phyloP scores from a whole-genome alignment of 441 rosid genomes.

The Melastoma candidum region DNA sequence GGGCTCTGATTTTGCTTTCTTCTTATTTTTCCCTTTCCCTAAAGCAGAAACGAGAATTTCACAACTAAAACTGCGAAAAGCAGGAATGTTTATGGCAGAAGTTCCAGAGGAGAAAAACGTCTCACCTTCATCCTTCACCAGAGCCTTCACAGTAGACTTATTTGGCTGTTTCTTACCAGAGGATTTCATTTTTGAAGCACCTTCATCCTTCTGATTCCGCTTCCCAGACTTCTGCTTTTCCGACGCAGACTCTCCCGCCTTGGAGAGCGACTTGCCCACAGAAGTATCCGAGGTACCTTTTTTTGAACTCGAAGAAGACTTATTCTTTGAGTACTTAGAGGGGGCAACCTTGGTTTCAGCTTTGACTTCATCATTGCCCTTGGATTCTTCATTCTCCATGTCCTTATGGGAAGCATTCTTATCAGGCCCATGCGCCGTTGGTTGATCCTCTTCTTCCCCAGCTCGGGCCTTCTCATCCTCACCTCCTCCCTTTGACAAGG shows the following conservation, averaged over 20 bases:
- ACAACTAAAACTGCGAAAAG: constrained; percentile 1
- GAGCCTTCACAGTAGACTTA: too few species aligned
- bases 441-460: constrained; percentile 45
- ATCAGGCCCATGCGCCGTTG: constrained; percentile 28
- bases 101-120: too few species aligned
- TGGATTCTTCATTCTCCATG: constrained; percentile 36
- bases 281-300: too few species aligned
- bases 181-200: too few species aligned
- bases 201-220: too few species aligned
- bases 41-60: background rate
- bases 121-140: constrained; percentile 14
- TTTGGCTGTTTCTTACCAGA: too few species aligned
- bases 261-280: too few species aligned
- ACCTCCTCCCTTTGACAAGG: constrained; percentile 36
- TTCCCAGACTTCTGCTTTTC: constrained; percentile 4
- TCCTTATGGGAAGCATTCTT: constrained; percentile 39
- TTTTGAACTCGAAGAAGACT: constrained; percentile 25
- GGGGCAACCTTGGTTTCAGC: constrained; percentile 33
- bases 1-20: too few species aligned
- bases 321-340: constrained; percentile 35
- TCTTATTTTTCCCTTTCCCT: too few species aligned
- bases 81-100: too few species aligned
- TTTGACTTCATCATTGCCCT: constrained; percentile 32
- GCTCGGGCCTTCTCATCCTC: constrained; percentile 42
- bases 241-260: too few species aligned